A percentile compares a stretch with the other conserved stretches of the same genome.
Evolutionary conservation across 192 early-diverging fungal species (phyloP).

Genomic region (Rhizophagus prolifer): DNA sequence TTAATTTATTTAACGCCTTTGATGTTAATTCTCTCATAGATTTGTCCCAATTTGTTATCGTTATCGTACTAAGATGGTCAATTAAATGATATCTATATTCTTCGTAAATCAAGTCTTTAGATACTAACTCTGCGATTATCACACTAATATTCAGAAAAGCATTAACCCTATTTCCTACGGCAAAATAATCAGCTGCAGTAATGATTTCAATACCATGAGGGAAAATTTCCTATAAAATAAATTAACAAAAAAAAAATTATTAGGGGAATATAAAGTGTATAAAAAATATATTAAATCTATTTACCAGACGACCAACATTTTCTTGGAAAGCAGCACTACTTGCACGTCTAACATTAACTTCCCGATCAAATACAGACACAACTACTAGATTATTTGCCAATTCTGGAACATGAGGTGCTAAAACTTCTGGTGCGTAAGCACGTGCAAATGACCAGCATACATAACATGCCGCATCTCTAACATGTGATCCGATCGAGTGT

Average conservation of each 20-base stretch:
- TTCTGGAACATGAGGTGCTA: slow-evolving; percentile 60
- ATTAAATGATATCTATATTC: slow-evolving; percentile 78
- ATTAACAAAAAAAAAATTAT: too few relatives aligned
- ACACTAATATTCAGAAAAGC: slow-evolving; percentile 72
- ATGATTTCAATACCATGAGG: slow-evolving; percentile 94
- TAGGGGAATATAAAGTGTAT: too few relatives aligned
- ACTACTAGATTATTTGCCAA: slow-evolving; percentile 78
- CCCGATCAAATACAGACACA: slow-evolving; percentile 86
- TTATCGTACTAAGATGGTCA: slow-evolving; percentile 64
- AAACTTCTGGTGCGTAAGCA: slow-evolving; percentile 72
- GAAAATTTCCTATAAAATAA: slow-evolving; percentile 65
- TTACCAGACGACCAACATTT: slow-evolving; percentile 87
- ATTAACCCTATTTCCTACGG: slow-evolving; percentile 78
- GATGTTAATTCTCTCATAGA: slow-evolving; percentile 75
- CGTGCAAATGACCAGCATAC: slow-evolving; percentile 97
- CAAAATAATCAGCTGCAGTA: slow-evolving; percentile 89
- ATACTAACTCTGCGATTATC: slow-evolving; percentile 66
- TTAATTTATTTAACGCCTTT: slow-evolving; percentile 66
- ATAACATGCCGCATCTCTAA: slow-evolving; percentile 95
- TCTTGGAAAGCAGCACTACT: slow-evolving; percentile 97
- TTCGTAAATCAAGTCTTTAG: background rate
- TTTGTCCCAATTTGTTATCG: slow-evolving; percentile 86
- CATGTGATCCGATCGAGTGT: slow-evolving; percentile 90
- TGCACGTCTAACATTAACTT: slow-evolving; percentile 89
- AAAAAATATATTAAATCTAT: slow-evolving; percentile 16